These are phyloP conservation scores for Debaryomyces fabryi DNA, from an alignment of 1,139 yeast genomes.

Conservation along the genomic window DNA sequence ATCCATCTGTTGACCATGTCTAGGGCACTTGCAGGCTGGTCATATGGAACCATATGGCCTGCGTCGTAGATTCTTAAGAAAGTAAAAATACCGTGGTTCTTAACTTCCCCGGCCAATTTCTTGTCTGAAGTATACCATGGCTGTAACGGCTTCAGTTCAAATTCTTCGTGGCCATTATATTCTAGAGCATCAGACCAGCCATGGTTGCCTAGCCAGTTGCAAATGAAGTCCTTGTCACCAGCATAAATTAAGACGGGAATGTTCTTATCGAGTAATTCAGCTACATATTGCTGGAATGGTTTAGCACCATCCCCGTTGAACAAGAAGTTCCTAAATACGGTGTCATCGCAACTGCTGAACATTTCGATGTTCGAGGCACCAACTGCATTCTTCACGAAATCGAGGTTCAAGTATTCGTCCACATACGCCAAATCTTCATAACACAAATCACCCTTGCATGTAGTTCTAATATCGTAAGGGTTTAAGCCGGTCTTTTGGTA, in stretches of 20 bases:
- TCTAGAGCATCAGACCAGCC: slow-evolving; percentile 37
- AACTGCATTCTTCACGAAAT: slow-evolving; percentile 59
- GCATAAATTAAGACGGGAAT: slow-evolving; percentile 43
- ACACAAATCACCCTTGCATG: slow-evolving; percentile 60
- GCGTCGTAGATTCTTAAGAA: slow-evolving; percentile 66
- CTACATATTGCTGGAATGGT: slow-evolving; percentile 67
- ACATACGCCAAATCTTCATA: slow-evolving; percentile 59
- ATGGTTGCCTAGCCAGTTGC: slow-evolving; percentile 46
- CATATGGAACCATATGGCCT: slow-evolving; percentile 80
- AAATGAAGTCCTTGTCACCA: slow-evolving; percentile 43
- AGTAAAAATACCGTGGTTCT: slow-evolving; percentile 56
- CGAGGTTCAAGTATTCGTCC: slow-evolving; percentile 60
- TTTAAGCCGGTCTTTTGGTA: slow-evolving; percentile 63
- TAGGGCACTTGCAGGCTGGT: slow-evolving; percentile 74
- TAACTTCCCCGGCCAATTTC: slow-evolving; percentile 60
- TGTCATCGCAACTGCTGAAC: slow-evolving; percentile 58
- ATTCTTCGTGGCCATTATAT: slow-evolving; percentile 30
- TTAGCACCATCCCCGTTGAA: slow-evolving; percentile 62
- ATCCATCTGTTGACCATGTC: slow-evolving; percentile 84
- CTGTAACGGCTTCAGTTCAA: slow-evolving; percentile 29
- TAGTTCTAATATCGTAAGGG: slow-evolving; percentile 66
- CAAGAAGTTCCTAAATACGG: slow-evolving; percentile 57
- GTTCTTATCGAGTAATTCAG: slow-evolving; percentile 56
- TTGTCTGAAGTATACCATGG: slow-evolving; percentile 48
- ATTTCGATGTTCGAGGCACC: slow-evolving; percentile 60